phyloP scores from a whole-genome alignment of 495 filamentous ascomycete genomes.

The Aspergillus kassunensis region DNA sequence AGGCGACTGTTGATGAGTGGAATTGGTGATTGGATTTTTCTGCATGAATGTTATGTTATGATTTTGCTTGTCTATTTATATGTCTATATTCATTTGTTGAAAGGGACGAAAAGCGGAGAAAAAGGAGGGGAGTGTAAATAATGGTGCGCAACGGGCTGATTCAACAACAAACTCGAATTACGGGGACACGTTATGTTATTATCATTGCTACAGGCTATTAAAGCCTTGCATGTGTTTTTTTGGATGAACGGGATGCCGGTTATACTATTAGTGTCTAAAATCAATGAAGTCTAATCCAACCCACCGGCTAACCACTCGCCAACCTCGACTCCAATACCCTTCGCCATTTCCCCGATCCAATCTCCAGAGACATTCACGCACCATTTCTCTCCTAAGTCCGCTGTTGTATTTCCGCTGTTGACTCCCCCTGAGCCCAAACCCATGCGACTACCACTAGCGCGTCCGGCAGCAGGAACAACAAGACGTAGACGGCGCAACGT shows the following conservation, averaged over 20 bases:
- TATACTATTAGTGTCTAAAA: conserved; percentile 9
- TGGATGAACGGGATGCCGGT: no score
- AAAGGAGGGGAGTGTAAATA: no score
- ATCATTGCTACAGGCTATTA: no score
- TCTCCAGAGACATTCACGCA: conserved; percentile 46
- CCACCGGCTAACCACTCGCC: conserved; percentile 48
- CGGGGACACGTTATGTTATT: neutral
- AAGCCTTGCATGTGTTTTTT: neutral
- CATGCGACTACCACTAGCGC: conserved; percentile 29
- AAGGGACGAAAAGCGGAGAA: no score
- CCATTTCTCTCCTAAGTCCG: conserved; percentile 45
- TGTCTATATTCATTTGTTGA: no score
- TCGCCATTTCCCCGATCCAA: conserved; percentile 47
- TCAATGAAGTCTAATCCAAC: conserved; percentile 29
- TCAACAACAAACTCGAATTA: no score
- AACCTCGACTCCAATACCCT: conserved; percentile 46
- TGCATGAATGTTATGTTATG: no score
- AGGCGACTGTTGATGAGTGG: conserved; percentile 37
- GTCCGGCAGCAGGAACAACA: conserved; percentile 56
- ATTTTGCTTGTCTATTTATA: no score
- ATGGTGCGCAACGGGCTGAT: no score
- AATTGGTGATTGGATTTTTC: conserved; percentile 38
- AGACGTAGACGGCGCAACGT: conserved; percentile 77
- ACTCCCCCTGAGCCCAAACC: conserved; percentile 25
- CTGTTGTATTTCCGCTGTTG: conserved; percentile 36